Conservation (phyloP, 202 grass and related monocot species). For the Setaria italica region DNA sequence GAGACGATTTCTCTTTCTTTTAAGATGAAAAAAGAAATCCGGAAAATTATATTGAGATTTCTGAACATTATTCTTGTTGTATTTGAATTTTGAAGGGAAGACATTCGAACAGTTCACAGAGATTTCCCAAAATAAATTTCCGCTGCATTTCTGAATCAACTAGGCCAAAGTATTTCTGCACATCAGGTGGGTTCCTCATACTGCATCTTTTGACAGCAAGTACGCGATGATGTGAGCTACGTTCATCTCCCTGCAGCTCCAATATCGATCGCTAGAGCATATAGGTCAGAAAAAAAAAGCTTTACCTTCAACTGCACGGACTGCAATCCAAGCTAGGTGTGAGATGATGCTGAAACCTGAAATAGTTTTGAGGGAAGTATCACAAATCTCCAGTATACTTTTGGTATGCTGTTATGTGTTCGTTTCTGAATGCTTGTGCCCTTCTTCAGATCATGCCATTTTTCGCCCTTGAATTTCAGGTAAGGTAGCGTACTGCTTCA, state of each 20-base stretch:
- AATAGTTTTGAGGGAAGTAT: conserved; percentile 28
- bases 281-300: conserved; percentile 14
- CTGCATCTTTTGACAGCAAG: neutral
- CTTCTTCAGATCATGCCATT: too few relatives aligned
- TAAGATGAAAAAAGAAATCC: neutral
- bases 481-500: neutral
- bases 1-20: neutral
- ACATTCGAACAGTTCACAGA: neutral
- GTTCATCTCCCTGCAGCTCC: conserved; percentile 35
- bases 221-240: neutral
- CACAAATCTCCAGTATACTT: conserved; percentile 18
- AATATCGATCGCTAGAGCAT: conserved; percentile 6
- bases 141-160: neutral
- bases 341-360: conserved; percentile 24
- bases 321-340: conserved; percentile 8
- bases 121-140: neutral
- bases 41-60: neutral
- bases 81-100: neutral
- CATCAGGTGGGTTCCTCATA: neutral
- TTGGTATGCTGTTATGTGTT: neutral
- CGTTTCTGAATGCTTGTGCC: neutral
- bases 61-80: neutral
- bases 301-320: neutral
- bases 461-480: too few relatives aligned
- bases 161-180: neutral